A percentile compares a stretch with the other conserved stretches of the same genome.
Conservation (phyloP, 169 alveolate species). For the Plasmodium blacklocki region DNA sequence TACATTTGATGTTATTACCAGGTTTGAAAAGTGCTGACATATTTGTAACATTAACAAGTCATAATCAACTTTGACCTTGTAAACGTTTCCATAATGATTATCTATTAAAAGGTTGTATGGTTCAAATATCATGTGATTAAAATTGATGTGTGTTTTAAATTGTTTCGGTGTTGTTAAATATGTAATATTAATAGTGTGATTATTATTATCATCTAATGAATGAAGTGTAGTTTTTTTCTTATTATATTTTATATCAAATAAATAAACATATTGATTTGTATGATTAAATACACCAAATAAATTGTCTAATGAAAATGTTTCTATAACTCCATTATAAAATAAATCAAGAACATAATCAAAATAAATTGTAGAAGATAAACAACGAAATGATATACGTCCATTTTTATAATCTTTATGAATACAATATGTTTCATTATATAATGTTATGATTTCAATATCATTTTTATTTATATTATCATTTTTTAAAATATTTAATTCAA, state of each 20-base stretch:
- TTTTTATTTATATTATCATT: constrained; percentile 27
- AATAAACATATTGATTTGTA: constrained; percentile 43
- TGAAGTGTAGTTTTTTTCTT: constrained; percentile 1
- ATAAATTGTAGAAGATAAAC: constrained; percentile 53
- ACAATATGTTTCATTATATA: constrained; percentile 63
- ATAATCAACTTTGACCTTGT: constrained; percentile 33
- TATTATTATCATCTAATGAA: not conserved
- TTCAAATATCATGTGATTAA: constrained; percentile 30
- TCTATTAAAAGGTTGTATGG: constrained; percentile 30
- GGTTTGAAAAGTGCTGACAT: constrained; percentile 68
- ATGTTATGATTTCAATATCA: constrained; percentile 47
- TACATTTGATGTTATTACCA: constrained; percentile 14
- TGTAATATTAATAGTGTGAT: constrained; percentile 37
- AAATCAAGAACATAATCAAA: constrained; percentile 70
- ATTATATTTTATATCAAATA: constrained; percentile 42
- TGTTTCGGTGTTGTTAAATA: constrained; percentile 50
- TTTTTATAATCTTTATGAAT: constrained; percentile 61
- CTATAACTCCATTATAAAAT: constrained; percentile 30
- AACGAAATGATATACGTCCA: constrained; percentile 70
- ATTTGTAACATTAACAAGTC: constrained; percentile 57
- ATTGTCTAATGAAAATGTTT: constrained; percentile 25
- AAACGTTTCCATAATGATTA: constrained; percentile 49
- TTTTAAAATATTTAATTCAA: constrained; percentile 34
- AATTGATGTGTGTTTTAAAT: constrained; percentile 22
- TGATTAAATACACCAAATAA: constrained; percentile 45